Evolutionary conservation across 2,329 filamentous ascomycete genomes (phyloP).

Genomic region (Xylariaceae sp.): DNA sequence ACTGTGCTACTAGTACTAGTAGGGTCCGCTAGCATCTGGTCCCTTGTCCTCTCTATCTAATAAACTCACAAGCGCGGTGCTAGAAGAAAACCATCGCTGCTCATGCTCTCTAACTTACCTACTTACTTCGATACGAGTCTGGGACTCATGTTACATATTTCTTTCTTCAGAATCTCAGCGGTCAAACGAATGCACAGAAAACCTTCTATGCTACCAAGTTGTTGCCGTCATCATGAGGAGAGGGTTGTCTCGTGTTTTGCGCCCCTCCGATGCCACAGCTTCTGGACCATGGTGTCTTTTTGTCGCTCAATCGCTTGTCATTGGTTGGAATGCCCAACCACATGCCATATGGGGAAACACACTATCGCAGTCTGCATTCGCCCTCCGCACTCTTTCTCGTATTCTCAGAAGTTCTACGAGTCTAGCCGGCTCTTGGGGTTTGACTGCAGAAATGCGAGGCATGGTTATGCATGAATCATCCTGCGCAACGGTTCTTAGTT

Average conservation of each 20-base stretch:
- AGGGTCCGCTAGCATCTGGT: no score
- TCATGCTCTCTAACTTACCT: background rate
- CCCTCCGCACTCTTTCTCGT: slow-evolving; percentile 28
- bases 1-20: slow-evolving; percentile 13
- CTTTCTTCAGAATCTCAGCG: no score
- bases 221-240: no score
- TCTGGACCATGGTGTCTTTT: slow-evolving; percentile 13
- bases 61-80: background rate
- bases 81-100: background rate
- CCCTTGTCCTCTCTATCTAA: no score
- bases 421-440: slow-evolving; percentile 1
- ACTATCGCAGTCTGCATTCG: slow-evolving; percentile 20
- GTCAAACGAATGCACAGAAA: no score
- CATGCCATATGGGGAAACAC: slow-evolving; percentile 40
- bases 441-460: slow-evolving; percentile 18
- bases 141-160: no score
- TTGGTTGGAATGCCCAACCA: slow-evolving; percentile 31
- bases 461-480: slow-evolving; percentile 2
- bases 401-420: slow-evolving; percentile 14
- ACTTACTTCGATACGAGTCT: background rate
- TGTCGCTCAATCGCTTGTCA: slow-evolving; percentile 19
- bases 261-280: slow-evolving; percentile 16
- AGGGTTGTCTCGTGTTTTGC: slow-evolving; percentile 20
- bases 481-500: background rate
- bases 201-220: no score